These are phyloP conservation scores for Lotus japonicus DNA, from an alignment of 306 rosid species.

Conservation along the genomic window DNA sequence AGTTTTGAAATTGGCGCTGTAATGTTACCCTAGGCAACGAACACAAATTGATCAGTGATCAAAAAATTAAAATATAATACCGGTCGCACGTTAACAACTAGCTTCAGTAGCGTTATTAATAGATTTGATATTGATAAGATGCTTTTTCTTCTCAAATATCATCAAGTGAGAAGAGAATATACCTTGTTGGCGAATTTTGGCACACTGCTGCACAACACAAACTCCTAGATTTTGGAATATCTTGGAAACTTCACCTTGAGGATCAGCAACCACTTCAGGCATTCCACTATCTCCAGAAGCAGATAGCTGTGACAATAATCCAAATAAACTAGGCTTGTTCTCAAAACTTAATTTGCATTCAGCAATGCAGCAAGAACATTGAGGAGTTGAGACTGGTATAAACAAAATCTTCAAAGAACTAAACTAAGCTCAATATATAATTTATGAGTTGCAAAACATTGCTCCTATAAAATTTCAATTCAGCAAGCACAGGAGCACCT, in stretches of 20 bases:
- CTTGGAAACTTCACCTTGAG: slow-evolving; percentile 79
- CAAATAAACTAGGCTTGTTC: slow-evolving; percentile 4
- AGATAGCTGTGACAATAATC: slow-evolving; percentile 54
- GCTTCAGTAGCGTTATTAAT: not conserved
- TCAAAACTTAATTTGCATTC: slow-evolving; percentile 13
- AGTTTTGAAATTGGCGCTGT: no score
- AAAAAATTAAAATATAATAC: not conserved
- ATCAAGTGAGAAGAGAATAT: slow-evolving; percentile 18
- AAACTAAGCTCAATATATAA: not conserved
- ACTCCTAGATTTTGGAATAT: slow-evolving; percentile 85
- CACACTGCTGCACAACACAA: slow-evolving; percentile 94
- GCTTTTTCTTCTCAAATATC: slow-evolving; percentile 9
- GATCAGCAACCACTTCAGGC: slow-evolving; percentile 95
- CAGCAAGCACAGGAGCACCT: not conserved
- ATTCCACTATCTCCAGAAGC: slow-evolving; percentile 95
- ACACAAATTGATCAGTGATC: slow-evolving; percentile 3
- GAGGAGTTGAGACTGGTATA: not conserved
- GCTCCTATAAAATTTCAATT: not conserved
- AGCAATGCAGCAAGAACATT: not conserved
- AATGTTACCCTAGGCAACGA: no score
- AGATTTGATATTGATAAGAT: not conserved
- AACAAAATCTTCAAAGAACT: not conserved
- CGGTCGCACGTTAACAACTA: not conserved
- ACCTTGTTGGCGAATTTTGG: slow-evolving; percentile 99
- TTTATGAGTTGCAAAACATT: slow-evolving; percentile 1